Conservation (phyloP, 2,329 filamentous ascomycete genomes). For the Fusarium duplospermum region DNA sequence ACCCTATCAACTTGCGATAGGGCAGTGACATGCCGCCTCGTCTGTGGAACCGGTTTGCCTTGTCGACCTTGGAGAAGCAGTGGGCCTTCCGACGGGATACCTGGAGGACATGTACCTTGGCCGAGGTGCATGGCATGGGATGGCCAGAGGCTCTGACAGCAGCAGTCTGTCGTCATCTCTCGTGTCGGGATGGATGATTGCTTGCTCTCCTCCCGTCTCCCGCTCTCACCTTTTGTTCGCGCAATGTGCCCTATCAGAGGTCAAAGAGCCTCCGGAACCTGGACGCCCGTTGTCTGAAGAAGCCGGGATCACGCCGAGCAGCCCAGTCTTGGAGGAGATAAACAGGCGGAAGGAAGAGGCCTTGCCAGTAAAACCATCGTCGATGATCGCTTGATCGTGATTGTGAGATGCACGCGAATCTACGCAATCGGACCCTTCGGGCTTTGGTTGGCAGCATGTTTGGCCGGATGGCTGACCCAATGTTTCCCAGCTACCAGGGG, state of each 20-base stretch:
- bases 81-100: conserved; percentile 16
- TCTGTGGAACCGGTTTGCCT: conserved; percentile 36
- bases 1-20: conserved; percentile 29
- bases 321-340: conserved; percentile 6
- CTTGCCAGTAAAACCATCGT: conserved; percentile 17
- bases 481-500: conserved; percentile 23
- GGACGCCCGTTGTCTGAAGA: not conserved
- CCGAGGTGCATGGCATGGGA: not conserved
- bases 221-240: not conserved
- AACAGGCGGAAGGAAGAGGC: not conserved
- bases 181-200: not conserved
- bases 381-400: conserved; percentile 30
- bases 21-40: conserved; percentile 35
- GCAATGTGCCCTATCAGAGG: conserved; percentile 10
- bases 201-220: conserved; percentile 20
- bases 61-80: conserved; percentile 23
- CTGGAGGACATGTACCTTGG: conserved; percentile 18
- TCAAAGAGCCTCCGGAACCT: not conserved
- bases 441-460: conserved; percentile 9
- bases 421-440: conserved; percentile 13
- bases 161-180: conserved; percentile 33
- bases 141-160: conserved; percentile 16
- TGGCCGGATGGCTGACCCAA: conserved; percentile 20
- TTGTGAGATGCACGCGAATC: conserved; percentile 23
- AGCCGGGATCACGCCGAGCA: conserved; percentile 8